Conservation (phyloP, 345 rosid genomes). For the Microthlaspi erraticum region DNA sequence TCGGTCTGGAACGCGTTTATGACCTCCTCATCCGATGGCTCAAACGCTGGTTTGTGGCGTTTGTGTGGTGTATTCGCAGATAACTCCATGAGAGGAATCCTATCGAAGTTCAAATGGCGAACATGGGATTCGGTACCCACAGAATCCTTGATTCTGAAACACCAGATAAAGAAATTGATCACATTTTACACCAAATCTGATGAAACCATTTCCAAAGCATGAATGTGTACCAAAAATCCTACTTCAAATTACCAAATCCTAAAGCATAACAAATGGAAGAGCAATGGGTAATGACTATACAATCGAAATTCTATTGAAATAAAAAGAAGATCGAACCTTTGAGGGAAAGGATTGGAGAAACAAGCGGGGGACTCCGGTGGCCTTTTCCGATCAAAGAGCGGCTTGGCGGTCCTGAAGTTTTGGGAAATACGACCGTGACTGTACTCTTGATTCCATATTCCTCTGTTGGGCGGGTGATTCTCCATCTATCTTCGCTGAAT, state of each 20-base stretch:
- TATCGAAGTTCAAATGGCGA: constrained; percentile 36
- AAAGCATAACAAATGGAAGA: constrained; percentile 5
- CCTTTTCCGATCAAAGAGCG: constrained; percentile 71
- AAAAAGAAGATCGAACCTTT: constrained; percentile 41
- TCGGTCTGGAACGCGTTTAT: constrained; percentile 21
- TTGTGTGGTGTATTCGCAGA: constrained; percentile 48
- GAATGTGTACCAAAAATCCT: background rate
- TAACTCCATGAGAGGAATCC: constrained; percentile 68
- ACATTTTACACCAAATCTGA: background rate
- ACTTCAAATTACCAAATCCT: background rate
- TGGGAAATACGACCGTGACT: constrained; percentile 57
- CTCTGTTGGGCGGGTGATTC: constrained; percentile 49
- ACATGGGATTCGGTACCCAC: constrained; percentile 29
- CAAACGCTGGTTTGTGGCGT: constrained; percentile 20
- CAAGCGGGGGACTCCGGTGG: constrained; percentile 37
- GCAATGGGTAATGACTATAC: background rate
- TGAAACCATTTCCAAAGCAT: background rate
- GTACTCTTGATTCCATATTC: constrained; percentile 36
- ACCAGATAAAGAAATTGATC: constrained; percentile 5
- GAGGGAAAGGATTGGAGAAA: constrained; percentile 36
- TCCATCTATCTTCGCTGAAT: constrained; percentile 37
- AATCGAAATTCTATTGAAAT: background rate
- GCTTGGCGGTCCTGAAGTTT: constrained; percentile 68
- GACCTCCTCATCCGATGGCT: constrained; percentile 25
- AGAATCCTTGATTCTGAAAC: constrained; percentile 47